Conservation (phyloP, 179 eudicot species). For the Silene coronaria region DNA sequence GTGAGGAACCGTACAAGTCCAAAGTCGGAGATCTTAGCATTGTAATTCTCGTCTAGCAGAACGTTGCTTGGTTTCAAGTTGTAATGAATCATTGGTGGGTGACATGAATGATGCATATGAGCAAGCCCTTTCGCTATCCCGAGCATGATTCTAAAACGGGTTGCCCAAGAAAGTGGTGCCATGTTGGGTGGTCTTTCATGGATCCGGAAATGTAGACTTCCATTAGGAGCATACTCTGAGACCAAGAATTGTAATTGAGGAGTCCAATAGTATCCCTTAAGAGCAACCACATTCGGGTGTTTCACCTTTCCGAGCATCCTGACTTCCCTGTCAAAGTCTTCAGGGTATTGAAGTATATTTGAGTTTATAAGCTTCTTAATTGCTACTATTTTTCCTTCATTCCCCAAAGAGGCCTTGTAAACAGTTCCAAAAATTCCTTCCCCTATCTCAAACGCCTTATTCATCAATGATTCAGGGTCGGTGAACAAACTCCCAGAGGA, state of each 20-base stretch:
- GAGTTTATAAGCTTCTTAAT: conserved; percentile 62
- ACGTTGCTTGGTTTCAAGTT: conserved; percentile 81
- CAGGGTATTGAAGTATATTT: conserved; percentile 54
- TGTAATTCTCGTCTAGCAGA: conserved; percentile 61
- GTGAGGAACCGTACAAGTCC: conserved; percentile 62
- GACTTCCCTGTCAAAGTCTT: conserved; percentile 77
- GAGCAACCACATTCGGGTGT: conserved; percentile 59
- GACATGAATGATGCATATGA: conserved; percentile 76
- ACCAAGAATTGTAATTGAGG: conserved; percentile 76
- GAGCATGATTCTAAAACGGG: conserved; percentile 60
- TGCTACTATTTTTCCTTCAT: conserved; percentile 48
- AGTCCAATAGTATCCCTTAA: conserved; percentile 93
- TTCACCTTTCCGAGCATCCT: conserved; percentile 66
- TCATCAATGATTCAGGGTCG: conserved; percentile 53
- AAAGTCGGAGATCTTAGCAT: conserved; percentile 74
- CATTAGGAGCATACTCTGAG: conserved; percentile 61
- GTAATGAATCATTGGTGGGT: conserved; percentile 83
- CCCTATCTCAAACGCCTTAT: conserved; percentile 70
- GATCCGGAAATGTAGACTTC: conserved; percentile 60
- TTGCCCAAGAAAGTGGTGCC: conserved; percentile 62
- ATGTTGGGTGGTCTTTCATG: conserved; percentile 45
- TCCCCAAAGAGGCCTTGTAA: conserved; percentile 58
- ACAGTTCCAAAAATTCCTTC: conserved; percentile 76
- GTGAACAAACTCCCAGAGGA: conserved; percentile 41
- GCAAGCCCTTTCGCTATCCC: conserved; percentile 88